Evolutionary conservation across 192 early-diverging fungal genomes (phyloP).

Genomic region (Entomortierella parvispora): DNA sequence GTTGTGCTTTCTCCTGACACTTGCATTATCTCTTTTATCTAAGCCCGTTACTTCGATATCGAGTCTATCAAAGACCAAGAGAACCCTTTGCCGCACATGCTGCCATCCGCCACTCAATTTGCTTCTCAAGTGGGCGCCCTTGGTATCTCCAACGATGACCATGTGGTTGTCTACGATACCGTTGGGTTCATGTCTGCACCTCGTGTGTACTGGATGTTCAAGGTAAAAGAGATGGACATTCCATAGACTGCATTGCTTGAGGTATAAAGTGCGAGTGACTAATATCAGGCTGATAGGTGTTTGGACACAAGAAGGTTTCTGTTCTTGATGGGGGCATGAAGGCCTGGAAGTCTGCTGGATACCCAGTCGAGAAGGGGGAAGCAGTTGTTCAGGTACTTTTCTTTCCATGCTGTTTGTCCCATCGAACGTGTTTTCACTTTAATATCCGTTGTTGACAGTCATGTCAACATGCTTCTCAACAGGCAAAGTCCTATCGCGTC

Average conservation of each 20-base stretch:
- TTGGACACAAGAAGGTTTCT: constrained; percentile 90
- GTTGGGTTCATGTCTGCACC: constrained; percentile 82
- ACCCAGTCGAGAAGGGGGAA: constrained; percentile 59
- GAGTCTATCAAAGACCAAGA: constrained; percentile 83
- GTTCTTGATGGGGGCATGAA: constrained; percentile 91
- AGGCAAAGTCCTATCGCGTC: constrained; percentile 52
- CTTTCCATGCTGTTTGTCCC: neutral
- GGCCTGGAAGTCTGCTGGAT: constrained; percentile 73
- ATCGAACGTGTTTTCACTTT: too few species aligned
- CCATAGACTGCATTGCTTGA: neutral
- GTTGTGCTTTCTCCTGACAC: neutral
- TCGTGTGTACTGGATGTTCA: constrained; percentile 95
- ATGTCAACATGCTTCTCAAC: too few species aligned
- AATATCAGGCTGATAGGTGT: constrained; percentile 61
- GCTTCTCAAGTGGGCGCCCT: constrained; percentile 75
- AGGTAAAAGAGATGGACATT: constrained; percentile 57
- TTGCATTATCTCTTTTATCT: neutral
- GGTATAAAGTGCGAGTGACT: too few species aligned
- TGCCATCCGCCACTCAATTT: constrained; percentile 81
- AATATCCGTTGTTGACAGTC: too few species aligned
- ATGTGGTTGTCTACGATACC: constrained; percentile 92
- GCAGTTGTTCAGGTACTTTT: constrained; percentile 39
- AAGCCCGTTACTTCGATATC: constrained; percentile 92
- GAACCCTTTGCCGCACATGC: constrained; percentile 88
- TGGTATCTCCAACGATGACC: constrained; percentile 82